phyloP scores from a whole-genome alignment of 768 basidiomycete species.

The Kwoniella bestiolae region DNA sequence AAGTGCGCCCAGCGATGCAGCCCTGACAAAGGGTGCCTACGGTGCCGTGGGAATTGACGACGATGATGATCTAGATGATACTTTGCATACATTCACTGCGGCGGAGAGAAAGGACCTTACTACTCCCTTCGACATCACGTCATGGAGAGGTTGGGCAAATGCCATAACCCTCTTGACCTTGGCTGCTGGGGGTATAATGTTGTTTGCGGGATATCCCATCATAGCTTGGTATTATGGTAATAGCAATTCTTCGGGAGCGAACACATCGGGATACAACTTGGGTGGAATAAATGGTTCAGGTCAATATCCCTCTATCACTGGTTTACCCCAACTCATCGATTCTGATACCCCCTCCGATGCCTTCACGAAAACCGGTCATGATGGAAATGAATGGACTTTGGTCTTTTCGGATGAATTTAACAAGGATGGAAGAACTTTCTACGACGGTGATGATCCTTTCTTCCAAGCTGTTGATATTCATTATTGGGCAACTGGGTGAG shows the following conservation, averaged over 20 bases:
- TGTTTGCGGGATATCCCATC: constrained; percentile 47
- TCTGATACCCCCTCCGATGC: constrained; percentile 66
- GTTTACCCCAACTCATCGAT: constrained; percentile 72
- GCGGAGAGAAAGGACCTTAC: constrained; percentile 61
- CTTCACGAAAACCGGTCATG: constrained; percentile 63
- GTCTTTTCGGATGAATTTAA: constrained; percentile 92
- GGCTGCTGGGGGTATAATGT: constrained; percentile 57
- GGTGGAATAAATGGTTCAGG: constrained; percentile 80
- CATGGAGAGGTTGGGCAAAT: constrained; percentile 72
- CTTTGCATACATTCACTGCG: constrained; percentile 53
- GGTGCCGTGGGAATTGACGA: constrained; percentile 22
- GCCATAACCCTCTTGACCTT: constrained; percentile 71
- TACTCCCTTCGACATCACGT: constrained; percentile 67
- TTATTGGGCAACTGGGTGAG: constrained; percentile 55
- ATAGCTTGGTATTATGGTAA: constrained; percentile 38
- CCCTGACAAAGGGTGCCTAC: constrained; percentile 10
- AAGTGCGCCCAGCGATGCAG: constrained; percentile 1
- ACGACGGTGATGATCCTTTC: constrained; percentile 79
- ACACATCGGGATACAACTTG: constrained; percentile 64
- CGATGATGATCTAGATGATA: constrained; percentile 55
- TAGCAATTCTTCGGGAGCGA: constrained; percentile 21
- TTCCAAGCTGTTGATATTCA: constrained; percentile 59
- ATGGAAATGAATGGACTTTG: constrained; percentile 66
- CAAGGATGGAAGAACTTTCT: constrained; percentile 75
- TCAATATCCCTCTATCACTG: constrained; percentile 62